A percentile compares a stretch with the other conserved stretches of the same genome.
Evolutionary conservation across 352 stramenopile genomes (phyloP).

Genomic region (Salisapilia sapeloensis): DNA sequence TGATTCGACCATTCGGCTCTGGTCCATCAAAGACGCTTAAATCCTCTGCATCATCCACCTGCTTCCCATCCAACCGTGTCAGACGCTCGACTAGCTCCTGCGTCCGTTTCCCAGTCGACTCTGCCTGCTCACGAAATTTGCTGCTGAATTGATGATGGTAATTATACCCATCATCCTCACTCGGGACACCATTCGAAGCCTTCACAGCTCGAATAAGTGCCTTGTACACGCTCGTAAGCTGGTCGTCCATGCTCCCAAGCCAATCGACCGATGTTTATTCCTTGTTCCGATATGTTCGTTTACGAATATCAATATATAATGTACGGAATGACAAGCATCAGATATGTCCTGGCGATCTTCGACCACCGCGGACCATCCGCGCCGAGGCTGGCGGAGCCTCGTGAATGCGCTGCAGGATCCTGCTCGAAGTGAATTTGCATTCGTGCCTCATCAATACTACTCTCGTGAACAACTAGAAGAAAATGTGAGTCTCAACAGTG

Average conservation of each 20-base stretch:
- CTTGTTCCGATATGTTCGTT: too few relatives aligned
- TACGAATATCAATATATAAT: too few relatives aligned
- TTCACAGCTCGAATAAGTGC: slow-evolving; percentile 32
- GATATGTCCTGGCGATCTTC: too few relatives aligned
- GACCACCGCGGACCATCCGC: background rate
- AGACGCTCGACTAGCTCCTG: background rate
- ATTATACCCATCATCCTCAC: slow-evolving; percentile 71
- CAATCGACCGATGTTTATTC: too few relatives aligned
- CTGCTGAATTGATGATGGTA: slow-evolving; percentile 63
- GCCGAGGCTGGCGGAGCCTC: slow-evolving; percentile 28
- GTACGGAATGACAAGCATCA: too few relatives aligned
- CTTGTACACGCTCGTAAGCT: too few relatives aligned
- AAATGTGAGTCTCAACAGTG: slow-evolving; percentile 2
- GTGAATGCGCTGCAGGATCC: slow-evolving; percentile 45
- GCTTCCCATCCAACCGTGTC: slow-evolving; percentile 7
- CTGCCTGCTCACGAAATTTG: background rate
- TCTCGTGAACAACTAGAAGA: slow-evolving; percentile 8
- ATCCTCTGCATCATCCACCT: slow-evolving; percentile 16
- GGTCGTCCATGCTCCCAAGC: too few relatives aligned
- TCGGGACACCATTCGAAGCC: slow-evolving; percentile 59
- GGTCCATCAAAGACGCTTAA: slow-evolving; percentile 54
- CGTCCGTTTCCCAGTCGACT: background rate
- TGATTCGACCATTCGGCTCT: slow-evolving; percentile 54
- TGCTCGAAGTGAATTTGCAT: slow-evolving; percentile 58
- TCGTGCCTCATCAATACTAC: slow-evolving; percentile 69